Evolutionary conservation across 176 grass and related monocot species (phyloP).

Genomic region (Phoenix roebelenii): DNA sequence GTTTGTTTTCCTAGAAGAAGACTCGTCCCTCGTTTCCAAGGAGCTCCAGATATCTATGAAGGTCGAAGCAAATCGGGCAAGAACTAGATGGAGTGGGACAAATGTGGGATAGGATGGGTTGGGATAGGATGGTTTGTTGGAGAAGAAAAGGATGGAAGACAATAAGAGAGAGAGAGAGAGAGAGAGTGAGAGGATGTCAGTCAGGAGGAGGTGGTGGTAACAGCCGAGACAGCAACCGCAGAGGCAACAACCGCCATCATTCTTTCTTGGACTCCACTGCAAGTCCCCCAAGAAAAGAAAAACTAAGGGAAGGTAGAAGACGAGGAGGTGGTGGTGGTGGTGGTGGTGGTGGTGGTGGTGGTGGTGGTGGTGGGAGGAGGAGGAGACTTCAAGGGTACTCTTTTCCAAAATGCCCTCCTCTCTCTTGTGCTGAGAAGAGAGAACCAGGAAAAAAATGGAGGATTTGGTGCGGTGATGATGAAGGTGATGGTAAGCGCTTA

Average conservation of each 20-base stretch:
- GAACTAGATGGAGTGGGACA: constrained; percentile 12
- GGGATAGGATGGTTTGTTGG: too few species aligned
- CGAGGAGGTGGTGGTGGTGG: constrained; percentile 33
- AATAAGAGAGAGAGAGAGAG: too few species aligned
- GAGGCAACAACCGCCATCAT: constrained; percentile 34
- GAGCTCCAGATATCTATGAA: too few species aligned
- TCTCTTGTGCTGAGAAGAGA: constrained; percentile 10
- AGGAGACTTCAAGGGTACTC: constrained; percentile 13
- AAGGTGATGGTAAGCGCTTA: background rate
- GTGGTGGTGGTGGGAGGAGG: constrained; percentile 22
- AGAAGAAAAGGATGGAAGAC: too few species aligned
- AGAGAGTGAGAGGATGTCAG: too few species aligned
- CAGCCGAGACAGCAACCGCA: constrained; percentile 22
- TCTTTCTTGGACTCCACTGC: constrained; percentile 75
- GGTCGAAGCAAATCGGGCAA: too few species aligned
- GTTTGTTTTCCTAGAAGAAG: too few species aligned
- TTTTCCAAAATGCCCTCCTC: constrained; percentile 4
- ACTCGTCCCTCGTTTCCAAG: too few species aligned
- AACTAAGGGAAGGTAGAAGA: constrained; percentile 25
- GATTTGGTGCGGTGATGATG: background rate
- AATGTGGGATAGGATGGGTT: background rate
- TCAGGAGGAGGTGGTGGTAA: too few species aligned
- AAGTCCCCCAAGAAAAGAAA: constrained; percentile 19
- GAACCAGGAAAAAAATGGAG: background rate
- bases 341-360: constrained; percentile 11